A percentile compares a stretch with the other conserved stretches of the same genome.
Conservation (phyloP, 148 eudicot genomes). For the Vaccinium macrocarpon region DNA sequence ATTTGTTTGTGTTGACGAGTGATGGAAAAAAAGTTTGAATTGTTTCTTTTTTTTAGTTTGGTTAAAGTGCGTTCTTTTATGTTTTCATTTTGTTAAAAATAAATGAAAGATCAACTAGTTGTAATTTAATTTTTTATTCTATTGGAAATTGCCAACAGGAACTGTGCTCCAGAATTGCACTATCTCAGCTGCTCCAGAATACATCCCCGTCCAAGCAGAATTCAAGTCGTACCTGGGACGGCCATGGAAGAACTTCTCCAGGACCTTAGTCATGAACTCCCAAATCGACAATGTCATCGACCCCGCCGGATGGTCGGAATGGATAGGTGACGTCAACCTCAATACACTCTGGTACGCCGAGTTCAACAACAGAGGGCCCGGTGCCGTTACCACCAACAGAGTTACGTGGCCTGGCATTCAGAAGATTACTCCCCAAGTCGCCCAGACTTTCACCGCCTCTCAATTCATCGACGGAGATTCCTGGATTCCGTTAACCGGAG, state of each 20-base stretch:
- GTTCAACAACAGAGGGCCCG: slow-evolving; percentile 51
- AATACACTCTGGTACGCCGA: slow-evolving; percentile 50
- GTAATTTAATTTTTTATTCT: no score
- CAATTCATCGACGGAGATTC: slow-evolving; percentile 36
- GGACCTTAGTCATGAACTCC: slow-evolving; percentile 65
- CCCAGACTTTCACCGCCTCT: slow-evolving; percentile 24
- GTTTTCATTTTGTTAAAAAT: no score
- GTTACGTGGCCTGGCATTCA: slow-evolving; percentile 57
- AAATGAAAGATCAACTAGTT: no score
- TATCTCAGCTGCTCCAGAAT: slow-evolving; percentile 38
- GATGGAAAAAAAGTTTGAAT: no score
- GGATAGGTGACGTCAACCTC: slow-evolving; percentile 44
- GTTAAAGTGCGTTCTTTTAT: no score
- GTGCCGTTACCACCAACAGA: slow-evolving; percentile 26
- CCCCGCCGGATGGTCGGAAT: slow-evolving; percentile 55
- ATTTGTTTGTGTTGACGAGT: no score
- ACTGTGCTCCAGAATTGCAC: slow-evolving; percentile 56
- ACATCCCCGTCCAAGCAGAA: slow-evolving; percentile 21
- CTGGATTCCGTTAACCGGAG: slow-evolving; percentile 40
- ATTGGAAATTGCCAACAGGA: not conserved
- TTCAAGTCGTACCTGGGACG: slow-evolving; percentile 53
- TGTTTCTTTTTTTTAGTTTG: no score
- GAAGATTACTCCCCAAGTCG: slow-evolving; percentile 24
- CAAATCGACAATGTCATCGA: slow-evolving; percentile 46
- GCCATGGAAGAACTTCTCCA: slow-evolving; percentile 69